phyloP scores from a whole-genome alignment of 352 stramenopile genomes.

The Phytophthora capsici region DNA sequence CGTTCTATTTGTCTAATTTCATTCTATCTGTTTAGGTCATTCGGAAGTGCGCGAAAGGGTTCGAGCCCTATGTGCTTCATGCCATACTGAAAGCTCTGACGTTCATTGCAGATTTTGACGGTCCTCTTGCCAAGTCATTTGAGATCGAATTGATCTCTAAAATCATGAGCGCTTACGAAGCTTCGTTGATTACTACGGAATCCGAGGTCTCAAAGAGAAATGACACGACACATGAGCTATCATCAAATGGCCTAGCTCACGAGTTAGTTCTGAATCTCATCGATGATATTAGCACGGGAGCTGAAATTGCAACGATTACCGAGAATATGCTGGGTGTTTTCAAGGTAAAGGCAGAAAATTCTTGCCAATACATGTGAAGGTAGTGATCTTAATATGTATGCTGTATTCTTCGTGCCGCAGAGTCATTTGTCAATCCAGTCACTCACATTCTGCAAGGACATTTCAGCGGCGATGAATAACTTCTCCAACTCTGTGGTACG shows the following conservation, averaged over 20 bases:
- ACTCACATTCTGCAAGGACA: constrained; percentile 61
- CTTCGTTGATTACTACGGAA: constrained; percentile 35
- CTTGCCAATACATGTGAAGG: not conserved
- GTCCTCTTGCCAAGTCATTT: constrained; percentile 61
- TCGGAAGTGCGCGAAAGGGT: constrained; percentile 45
- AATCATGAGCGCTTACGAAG: constrained; percentile 76
- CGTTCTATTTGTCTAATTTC: not conserved
- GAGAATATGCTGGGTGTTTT: constrained; percentile 75
- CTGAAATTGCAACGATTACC: constrained; percentile 72
- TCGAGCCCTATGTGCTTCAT: constrained; percentile 64
- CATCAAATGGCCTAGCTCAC: constrained; percentile 39
- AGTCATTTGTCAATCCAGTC: constrained; percentile 83
- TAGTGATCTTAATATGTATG: not conserved
- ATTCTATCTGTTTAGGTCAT: constrained; percentile 47
- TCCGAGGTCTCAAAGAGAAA: constrained; percentile 1
- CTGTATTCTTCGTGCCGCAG: constrained; percentile 25
- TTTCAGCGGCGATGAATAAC: constrained; percentile 45
- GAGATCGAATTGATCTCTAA: constrained; percentile 78
- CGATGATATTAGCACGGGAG: constrained; percentile 63
- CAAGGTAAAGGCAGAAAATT: constrained; percentile 58
- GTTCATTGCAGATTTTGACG: constrained; percentile 82
- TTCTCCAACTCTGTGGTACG: constrained; percentile 45
- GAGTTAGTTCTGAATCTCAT: constrained; percentile 61
- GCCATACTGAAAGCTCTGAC: constrained; percentile 70
- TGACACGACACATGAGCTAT: not conserved